These are phyloP conservation scores for Saccharomycopsis sp. DNA, from an alignment of 805 yeast species.

Conservation along the genomic window DNA sequence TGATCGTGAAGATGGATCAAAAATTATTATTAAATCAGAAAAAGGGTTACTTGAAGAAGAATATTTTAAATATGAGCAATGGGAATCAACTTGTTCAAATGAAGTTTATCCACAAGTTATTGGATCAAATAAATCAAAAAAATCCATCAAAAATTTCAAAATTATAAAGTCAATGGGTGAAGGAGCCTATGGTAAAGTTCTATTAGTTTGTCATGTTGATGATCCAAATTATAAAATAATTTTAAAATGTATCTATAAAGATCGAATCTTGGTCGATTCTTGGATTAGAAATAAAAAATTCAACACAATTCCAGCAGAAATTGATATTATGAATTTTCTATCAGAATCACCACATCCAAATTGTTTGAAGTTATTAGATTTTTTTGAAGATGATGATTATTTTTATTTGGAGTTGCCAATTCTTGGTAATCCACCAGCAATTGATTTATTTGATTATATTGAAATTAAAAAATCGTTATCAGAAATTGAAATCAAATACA, in stretches of 20 bases:
- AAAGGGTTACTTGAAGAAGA: conserved; percentile 36
- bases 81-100: conserved; percentile 26
- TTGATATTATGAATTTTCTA: conserved; percentile 81
- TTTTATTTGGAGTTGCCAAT: conserved; percentile 89
- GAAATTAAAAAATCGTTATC: conserved; percentile 77
- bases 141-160: conserved; percentile 59
- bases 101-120: conserved; percentile 36
- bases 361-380: conserved; percentile 76
- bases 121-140: conserved; percentile 62
- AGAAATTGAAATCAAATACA: conserved; percentile 66
- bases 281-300: conserved; percentile 90
- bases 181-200: conserved; percentile 95
- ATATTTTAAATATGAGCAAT: conserved; percentile 31
- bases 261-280: conserved; percentile 87
- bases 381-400: conserved; percentile 83
- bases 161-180: conserved; percentile 78
- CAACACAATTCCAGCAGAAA: conserved; percentile 95
- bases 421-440: conserved; percentile 82
- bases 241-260: conserved; percentile 83
- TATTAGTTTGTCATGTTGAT: conserved; percentile 56
- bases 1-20: neutral
- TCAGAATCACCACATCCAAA: conserved; percentile 76
- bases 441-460: conserved; percentile 86
- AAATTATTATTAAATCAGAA: conserved; percentile 26
- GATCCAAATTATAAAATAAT: conserved; percentile 61